Evolutionary conservation across 2,329 filamentous ascomycete genomes (phyloP).

Genomic region (Monilinia fructicola): DNA sequence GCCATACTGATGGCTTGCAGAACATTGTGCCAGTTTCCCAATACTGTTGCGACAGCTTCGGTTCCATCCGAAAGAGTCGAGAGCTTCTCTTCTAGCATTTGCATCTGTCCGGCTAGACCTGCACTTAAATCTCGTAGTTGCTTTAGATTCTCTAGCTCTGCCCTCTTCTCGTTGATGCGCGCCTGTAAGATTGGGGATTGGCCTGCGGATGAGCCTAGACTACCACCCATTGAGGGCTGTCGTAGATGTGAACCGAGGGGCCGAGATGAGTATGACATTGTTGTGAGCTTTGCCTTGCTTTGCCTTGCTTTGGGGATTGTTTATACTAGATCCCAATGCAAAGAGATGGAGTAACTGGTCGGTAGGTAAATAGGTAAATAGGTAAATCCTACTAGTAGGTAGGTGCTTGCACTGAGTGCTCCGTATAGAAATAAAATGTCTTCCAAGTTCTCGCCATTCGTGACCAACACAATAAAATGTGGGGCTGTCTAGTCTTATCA

Average conservation of each 20-base stretch:
- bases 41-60: conserved; percentile 56
- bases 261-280: conserved; percentile 58
- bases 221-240: conserved; percentile 55
- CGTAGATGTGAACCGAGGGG: conserved; percentile 67
- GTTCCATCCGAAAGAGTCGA: conserved; percentile 77
- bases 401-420: too few relatives aligned
- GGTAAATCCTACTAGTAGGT: too few relatives aligned
- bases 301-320: background rate
- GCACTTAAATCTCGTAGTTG: conserved; percentile 77
- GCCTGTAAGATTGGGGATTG: conserved; percentile 70
- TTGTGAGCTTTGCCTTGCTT: conserved; percentile 8
- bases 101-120: conserved; percentile 78
- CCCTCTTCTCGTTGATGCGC: conserved; percentile 82
- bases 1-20: conserved; percentile 84
- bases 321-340: background rate
- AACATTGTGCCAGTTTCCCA: conserved; percentile 58
- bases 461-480: conserved; percentile 3
- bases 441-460: background rate
- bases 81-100: conserved; percentile 75
- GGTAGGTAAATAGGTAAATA: too few relatives aligned
- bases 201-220: conserved; percentile 47
- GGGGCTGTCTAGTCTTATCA: background rate
- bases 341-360: conserved; percentile 10
- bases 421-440: background rate
- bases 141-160: conserved; percentile 75